Conservation (phyloP, 208 protist species). For the Herpetomonas tarakana region DNA sequence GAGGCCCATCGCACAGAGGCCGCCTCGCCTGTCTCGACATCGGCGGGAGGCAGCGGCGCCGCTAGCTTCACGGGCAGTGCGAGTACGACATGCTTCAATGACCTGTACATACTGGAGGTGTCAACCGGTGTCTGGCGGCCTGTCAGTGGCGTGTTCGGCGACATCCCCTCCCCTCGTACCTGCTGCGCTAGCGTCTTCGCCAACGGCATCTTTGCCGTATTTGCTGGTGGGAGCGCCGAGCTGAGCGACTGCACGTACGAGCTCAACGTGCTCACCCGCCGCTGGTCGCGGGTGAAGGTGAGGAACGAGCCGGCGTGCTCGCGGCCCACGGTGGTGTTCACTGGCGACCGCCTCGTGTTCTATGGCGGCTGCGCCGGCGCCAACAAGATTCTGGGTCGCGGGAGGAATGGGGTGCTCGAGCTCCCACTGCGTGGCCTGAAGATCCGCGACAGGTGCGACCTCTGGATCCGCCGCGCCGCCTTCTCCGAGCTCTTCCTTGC, state of each 20-base stretch:
- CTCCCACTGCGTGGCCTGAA: conserved; percentile 27
- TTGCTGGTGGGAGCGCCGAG: conserved; percentile 32
- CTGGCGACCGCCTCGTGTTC: conserved; percentile 32
- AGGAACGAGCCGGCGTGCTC: conserved; percentile 35
- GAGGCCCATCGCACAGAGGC: not conserved
- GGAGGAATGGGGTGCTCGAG: conserved; percentile 18
- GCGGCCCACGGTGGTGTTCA: conserved; percentile 36
- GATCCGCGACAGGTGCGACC: conserved; percentile 17
- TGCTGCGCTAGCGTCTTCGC: conserved; percentile 37
- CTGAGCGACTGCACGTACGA: conserved; percentile 30
- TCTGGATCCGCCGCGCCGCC: conserved; percentile 7
- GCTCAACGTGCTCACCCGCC: conserved; percentile 22
- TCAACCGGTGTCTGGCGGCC: conserved; percentile 43
- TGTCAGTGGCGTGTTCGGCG: conserved; percentile 11
- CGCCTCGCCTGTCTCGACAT: not conserved
- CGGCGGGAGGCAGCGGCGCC: too few species aligned
- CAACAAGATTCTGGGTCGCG: conserved; percentile 15
- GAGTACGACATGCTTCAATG: conserved; percentile 45
- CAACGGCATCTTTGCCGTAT: conserved; percentile 35
- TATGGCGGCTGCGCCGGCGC: conserved; percentile 37
- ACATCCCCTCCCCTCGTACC: conserved; percentile 33
- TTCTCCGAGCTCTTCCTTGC: not conserved
- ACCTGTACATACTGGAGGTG: conserved; percentile 41
- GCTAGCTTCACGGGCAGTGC: conserved; percentile 5
- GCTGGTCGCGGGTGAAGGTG: conserved; percentile 23